These are phyloP conservation scores for Stephanodiscus minutulus DNA, from an alignment of 108 stramenopile species.

Conservation along the genomic window DNA sequence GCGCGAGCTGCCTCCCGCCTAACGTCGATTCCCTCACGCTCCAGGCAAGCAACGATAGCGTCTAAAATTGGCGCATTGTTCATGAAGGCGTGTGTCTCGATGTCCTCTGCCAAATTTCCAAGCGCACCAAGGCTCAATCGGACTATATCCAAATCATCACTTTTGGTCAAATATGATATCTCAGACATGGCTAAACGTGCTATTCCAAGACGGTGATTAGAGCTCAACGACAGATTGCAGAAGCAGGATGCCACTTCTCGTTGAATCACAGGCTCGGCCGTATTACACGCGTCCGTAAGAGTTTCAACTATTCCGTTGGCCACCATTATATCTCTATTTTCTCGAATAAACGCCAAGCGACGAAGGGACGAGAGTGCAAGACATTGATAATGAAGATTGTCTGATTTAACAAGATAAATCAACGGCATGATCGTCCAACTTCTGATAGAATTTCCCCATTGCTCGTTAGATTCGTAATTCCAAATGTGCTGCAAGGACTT, in stretches of 20 bases:
- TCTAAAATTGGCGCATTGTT: neutral
- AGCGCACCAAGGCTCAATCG: conserved; percentile 69
- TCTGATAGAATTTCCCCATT: conserved; percentile 60
- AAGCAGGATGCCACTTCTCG: conserved; percentile 78
- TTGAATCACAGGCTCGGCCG: conserved; percentile 60
- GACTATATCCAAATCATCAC: conserved; percentile 65
- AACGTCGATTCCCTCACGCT: conserved; percentile 58
- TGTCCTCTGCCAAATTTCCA: conserved; percentile 81
- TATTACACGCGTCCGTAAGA: conserved; percentile 53
- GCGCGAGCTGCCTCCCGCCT: conserved; percentile 82
- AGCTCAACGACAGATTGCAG: conserved; percentile 64
- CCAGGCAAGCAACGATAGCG: conserved; percentile 53
- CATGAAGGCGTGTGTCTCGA: conserved; percentile 62
- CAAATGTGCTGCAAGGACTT: conserved; percentile 61
- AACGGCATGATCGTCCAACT: conserved; percentile 61
- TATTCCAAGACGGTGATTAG: conserved; percentile 57
- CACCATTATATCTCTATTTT: conserved; percentile 58
- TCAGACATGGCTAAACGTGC: conserved; percentile 54
- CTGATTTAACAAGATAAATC: conserved; percentile 50
- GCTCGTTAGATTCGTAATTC: conserved; percentile 69
- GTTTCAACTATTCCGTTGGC: conserved; percentile 46
- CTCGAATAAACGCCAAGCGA: conserved; percentile 58
- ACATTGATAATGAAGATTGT: conserved; percentile 60
- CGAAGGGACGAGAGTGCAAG: conserved; percentile 71
- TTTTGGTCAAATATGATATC: conserved; percentile 53